A percentile compares a stretch with the other conserved stretches of the same genome.
phyloP scores from a whole-genome alignment of 2,329 filamentous ascomycete species.

The Penicillium concentricum region DNA sequence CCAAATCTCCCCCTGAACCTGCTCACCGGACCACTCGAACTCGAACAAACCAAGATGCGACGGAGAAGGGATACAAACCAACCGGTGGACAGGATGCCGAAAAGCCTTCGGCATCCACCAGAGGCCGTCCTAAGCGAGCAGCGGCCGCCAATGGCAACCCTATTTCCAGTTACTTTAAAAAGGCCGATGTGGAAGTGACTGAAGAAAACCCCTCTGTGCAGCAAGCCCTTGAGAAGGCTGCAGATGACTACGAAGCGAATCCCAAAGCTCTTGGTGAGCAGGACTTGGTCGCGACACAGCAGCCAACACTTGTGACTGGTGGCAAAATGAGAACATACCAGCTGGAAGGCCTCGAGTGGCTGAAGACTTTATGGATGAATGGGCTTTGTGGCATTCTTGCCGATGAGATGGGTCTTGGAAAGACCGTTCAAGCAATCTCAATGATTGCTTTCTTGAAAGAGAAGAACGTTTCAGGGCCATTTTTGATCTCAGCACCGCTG shows the following conservation, averaged over 20 bases:
- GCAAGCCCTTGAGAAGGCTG: constrained; percentile 59
- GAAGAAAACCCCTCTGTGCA: constrained; percentile 55
- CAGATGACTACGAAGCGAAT: constrained; percentile 57
- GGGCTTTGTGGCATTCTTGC: constrained; percentile 88
- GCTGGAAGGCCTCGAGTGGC: constrained; percentile 90
- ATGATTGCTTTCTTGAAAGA: constrained; percentile 85
- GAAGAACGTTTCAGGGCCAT: constrained; percentile 82
- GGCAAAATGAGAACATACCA: constrained; percentile 95
- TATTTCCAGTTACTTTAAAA: constrained; percentile 62
- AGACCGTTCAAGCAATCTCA: constrained; percentile 88
- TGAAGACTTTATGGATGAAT: constrained; percentile 79
- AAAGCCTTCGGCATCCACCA: constrained; percentile 26
- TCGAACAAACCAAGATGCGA: constrained; percentile 18
- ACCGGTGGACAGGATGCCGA: constrained; percentile 15
- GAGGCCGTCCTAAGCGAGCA: constrained; percentile 30
- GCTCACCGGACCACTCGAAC: constrained; percentile 36
- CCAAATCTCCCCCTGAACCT: constrained; percentile 22
- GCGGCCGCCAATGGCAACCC: constrained; percentile 35
- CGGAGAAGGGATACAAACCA: constrained; percentile 19
- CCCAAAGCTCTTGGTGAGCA: constrained; percentile 62
- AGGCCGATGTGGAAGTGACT: constrained; percentile 56
- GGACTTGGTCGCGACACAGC: constrained; percentile 74
- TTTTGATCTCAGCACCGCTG: constrained; percentile 83
- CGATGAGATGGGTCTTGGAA: constrained; percentile 92
- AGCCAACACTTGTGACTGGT: constrained; percentile 80